These are phyloP conservation scores for Zychaea mexicana DNA, from an alignment of 371 early-diverging fungal species.

Conservation along the genomic window DNA sequence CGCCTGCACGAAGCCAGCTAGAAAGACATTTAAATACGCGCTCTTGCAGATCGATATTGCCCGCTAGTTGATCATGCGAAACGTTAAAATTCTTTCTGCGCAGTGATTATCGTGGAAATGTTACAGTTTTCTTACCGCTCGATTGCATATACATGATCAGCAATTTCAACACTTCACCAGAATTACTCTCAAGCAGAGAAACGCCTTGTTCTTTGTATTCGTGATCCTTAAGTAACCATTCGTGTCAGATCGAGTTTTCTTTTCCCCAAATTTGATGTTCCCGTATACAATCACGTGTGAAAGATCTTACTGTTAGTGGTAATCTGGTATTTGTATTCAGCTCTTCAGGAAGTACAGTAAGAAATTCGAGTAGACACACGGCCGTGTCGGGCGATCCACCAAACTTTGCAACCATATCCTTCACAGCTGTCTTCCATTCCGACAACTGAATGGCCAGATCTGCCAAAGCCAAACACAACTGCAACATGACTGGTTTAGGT, in stretches of 20 bases:
- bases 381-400: slow-evolving; percentile 60
- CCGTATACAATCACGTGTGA: not conserved
- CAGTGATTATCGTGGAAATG: no score
- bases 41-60: slow-evolving; percentile 58
- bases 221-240: slow-evolving; percentile 56
- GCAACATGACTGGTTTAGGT: slow-evolving; percentile 70
- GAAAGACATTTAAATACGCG: slow-evolving; percentile 73
- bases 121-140: slow-evolving; percentile 59
- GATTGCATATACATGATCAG: slow-evolving; percentile 68
- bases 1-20: slow-evolving; percentile 87
- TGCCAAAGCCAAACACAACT: slow-evolving; percentile 85
- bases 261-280: not conserved
- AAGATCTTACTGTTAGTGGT: slow-evolving; percentile 54
- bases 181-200: slow-evolving; percentile 66
- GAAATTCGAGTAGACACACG: slow-evolving; percentile 73
- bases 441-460: slow-evolving; percentile 84
- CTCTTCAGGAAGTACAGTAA: slow-evolving; percentile 90
- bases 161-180: slow-evolving; percentile 65
- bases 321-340: slow-evolving; percentile 68
- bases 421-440: slow-evolving; percentile 83
- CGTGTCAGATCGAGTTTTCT: not conserved
- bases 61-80: slow-evolving; percentile 26
- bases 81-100: no score
- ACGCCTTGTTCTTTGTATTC: slow-evolving; percentile 61
- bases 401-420: slow-evolving; percentile 65